Conservation (phyloP, 257 asterid genomes). For the Solanum okadae region DNA sequence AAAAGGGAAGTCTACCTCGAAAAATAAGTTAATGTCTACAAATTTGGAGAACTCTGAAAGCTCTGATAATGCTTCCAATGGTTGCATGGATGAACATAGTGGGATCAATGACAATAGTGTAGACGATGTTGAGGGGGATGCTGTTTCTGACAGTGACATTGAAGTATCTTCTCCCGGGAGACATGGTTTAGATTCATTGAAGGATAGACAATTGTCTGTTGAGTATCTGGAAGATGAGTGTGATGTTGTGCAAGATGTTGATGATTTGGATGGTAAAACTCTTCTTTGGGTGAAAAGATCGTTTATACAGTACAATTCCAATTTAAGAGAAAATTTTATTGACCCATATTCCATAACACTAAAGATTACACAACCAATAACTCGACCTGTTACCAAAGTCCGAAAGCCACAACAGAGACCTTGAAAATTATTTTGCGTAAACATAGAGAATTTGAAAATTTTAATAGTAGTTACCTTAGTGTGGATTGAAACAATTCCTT, state of each 20-base stretch:
- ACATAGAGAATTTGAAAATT: not conserved
- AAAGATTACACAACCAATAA: not conserved
- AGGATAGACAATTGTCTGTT: constrained; percentile 45
- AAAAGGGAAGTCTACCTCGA: constrained; percentile 16
- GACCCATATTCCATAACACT: not conserved
- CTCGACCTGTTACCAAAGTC: not conserved
- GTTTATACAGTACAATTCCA: not conserved
- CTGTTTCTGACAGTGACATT: constrained; percentile 28
- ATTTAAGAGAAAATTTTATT: not conserved
- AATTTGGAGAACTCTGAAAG: constrained; percentile 16
- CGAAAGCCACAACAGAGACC: not conserved
- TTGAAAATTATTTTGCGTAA: not conserved
- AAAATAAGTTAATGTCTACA: constrained; percentile 2
- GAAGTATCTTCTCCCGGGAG: constrained; percentile 13
- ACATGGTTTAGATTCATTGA: constrained; percentile 12
- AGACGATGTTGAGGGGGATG: constrained; percentile 15
- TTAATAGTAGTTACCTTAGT: not conserved
- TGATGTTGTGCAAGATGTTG: constrained; percentile 39
- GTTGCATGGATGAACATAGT: constrained; percentile 17
- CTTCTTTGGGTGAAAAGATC: not conserved
- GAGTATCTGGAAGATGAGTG: constrained; percentile 62
- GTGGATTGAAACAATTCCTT: not conserved
- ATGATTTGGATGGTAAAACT: constrained; percentile 63
- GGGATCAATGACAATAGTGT: constrained; percentile 1
- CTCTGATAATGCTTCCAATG: constrained; percentile 8